Base-by-base conservation (phyloP, 2,329 filamentous ascomycete species). In the Fusarium annulatum region DNA sequence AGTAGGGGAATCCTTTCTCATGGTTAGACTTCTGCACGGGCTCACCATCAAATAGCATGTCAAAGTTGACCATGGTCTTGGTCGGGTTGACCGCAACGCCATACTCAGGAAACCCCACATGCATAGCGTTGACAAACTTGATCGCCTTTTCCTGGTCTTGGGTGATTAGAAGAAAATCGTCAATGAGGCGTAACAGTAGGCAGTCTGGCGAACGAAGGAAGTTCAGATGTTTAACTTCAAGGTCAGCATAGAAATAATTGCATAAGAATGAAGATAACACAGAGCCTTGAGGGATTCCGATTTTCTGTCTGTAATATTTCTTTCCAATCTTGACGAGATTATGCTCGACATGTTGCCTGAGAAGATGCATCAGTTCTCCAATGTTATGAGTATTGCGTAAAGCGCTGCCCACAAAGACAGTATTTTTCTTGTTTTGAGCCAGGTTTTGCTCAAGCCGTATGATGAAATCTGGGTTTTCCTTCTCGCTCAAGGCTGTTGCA, bases 221-320 rank as follows among this genome's bases (percentile, higher is more conserved):
- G 1, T 78, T 79, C 5, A 98, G 85, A 19, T 92, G 85, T 33
- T 90, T 86, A 11, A 83, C 83, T 81, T 99, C 96, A 3, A 98
- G 88, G 71, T 96, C 91, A 10, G 94, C 95, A 79, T 99, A 99
- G 81, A 98, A 98, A 82, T 97, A 96, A 82, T 95, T 98, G 86
- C 96, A 98, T 9, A 99, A 86, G 45, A 95, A 86, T 48, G 92
- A 93, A 1, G 95, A 98, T 9, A 99, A 81, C 3, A 98, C 88
- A 0, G 95, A 98, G 12, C 96, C 96, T 81, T 99, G 96, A 0
- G 96, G 95, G 43, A 99, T 98, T 19, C 96, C 96, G 28, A 88
- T 85, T 80, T 91, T 96, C 80, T 99, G 96, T 30, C 94, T 89
- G 80, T 96, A 98, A 80, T 91, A 95, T 75, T 92, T 94, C 83